Evolutionary conservation across 2,329 filamentous ascomycete genomes (phyloP).

Genomic region (Fusarium longipes): DNA sequence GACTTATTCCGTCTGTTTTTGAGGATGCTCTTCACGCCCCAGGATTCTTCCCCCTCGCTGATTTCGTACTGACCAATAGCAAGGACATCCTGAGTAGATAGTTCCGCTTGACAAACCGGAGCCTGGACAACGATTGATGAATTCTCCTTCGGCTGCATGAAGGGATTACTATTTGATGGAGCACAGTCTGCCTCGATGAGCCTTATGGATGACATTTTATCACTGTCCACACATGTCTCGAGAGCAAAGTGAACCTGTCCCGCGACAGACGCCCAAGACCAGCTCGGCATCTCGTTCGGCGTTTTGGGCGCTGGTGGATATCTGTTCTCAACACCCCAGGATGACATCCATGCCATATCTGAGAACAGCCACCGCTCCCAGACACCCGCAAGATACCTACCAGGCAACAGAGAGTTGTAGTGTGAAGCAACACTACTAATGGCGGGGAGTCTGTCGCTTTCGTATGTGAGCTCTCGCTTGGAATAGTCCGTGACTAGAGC

Average conservation of each 20-base stretch:
- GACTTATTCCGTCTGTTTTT: background rate
- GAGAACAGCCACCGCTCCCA: background rate
- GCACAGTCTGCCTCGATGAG: background rate
- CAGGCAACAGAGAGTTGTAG: background rate
- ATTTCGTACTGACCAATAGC: background rate
- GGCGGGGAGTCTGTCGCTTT: background rate
- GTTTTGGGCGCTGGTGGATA: background rate
- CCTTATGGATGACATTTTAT: background rate
- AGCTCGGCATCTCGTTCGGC: background rate
- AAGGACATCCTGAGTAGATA: background rate
- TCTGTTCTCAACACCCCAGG: background rate
- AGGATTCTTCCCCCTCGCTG: background rate
- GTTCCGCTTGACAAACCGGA: background rate
- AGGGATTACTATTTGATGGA: background rate
- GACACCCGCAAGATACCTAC: background rate
- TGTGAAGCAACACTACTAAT: background rate
- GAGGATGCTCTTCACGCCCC: background rate
- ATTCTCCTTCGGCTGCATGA: background rate
- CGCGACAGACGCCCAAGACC: background rate
- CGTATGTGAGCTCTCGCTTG: background rate
- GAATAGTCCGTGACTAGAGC: background rate
- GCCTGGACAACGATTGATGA: background rate
- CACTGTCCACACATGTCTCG: background rate
- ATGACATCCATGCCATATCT: background rate
- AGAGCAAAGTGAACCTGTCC: background rate